Base-by-base conservation (phyloP, 805 yeast species). In the Metschnikowia henanensis region DNA sequence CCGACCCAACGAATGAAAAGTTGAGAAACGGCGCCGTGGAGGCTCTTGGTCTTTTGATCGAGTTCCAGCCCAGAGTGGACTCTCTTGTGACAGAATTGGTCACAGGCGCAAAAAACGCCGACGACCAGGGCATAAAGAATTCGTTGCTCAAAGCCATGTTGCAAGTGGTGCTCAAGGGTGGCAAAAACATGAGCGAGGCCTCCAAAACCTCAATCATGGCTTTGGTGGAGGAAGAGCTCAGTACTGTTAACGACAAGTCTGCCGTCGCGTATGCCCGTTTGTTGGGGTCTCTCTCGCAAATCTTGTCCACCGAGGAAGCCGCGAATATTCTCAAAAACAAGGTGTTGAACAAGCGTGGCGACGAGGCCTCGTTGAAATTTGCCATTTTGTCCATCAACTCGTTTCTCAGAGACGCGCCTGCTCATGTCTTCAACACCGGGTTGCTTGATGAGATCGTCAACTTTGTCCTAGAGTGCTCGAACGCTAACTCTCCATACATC, bases 31-130 rank as follows among this genome's bases (percentile, higher is more conserved):
- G 95, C 50, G 96, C 99, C 12, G 97, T 96, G 22, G 77, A 75
- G 50, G 97, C 97, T 0, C 71, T 94, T 53, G 96, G 97, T 40
- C 80, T 91, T 8, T 76, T 94, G 60, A 87, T 92, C 57, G 84
- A 83, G 58, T 83, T 84, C 60, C 97, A 91, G 65, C 91, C 97
- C 6, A 80, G 97, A 59, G 91, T 92, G 43, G 99, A 92, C 63
- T 96, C 97, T 3, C 76, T 92, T 43, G 89, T 90, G 6, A 76
- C 87, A 31, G 98, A 92, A 60, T 74, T 91, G 48, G 82, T 90
- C 12, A 65, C 80, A 35, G 94, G 94, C 41, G 87, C 88, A 12
- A 84, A 79, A 56, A 72, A 73, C 45, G 73, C 87, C 17, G 72
- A 74, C n/a, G 82, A 80, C 47, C 66, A 68, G 35, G 92, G 89